These are phyloP conservation scores for Endogone sp. DNA, from an alignment of 192 early-diverging fungal genomes.

Conservation along the genomic window DNA sequence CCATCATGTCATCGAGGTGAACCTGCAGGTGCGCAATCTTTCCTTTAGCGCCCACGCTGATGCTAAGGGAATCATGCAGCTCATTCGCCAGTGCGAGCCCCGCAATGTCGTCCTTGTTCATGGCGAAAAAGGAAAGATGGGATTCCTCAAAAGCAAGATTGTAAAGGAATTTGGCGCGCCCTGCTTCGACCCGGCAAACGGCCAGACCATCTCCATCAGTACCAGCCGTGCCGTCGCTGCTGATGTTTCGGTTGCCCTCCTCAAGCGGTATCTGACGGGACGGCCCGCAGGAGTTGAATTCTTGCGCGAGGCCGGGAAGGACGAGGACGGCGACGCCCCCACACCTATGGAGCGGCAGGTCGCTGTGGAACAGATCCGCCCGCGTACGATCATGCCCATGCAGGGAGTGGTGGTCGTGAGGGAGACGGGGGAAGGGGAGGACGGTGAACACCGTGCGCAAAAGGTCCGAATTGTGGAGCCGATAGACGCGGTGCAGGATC, in stretches of 20 bases:
- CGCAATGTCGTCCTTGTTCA: conserved; percentile 93
- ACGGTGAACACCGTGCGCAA: background rate
- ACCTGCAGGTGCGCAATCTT: conserved; percentile 90
- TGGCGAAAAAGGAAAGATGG: conserved; percentile 91
- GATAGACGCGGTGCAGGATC: conserved; percentile 22
- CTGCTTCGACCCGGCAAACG: conserved; percentile 88
- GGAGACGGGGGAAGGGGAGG: conserved; percentile 18
- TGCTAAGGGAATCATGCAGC: conserved; percentile 95
- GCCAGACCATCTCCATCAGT: conserved; percentile 65
- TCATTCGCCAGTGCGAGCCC: conserved; percentile 86
- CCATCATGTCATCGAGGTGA: conserved; percentile 73
- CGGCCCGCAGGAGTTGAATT: conserved; percentile 7
- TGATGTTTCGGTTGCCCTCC: conserved; percentile 39
- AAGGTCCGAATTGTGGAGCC: conserved; percentile 31
- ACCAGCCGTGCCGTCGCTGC: conserved; percentile 65
- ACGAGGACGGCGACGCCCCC: conserved; percentile 19
- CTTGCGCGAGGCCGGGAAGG: conserved; percentile 9
- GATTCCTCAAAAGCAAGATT: conserved; percentile 74
- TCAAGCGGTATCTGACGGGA: conserved; percentile 35
- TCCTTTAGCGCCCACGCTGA: conserved; percentile 98
- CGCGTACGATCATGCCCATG: conserved; percentile 24
- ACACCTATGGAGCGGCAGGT: conserved; percentile 16
- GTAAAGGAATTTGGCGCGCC: conserved; percentile 78
- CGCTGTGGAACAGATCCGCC: conserved; percentile 9
- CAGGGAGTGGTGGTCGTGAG: conserved; percentile 41